Percentiles rank a stretch among this genome's conserved stretches.
phyloP scores from a whole-genome alignment of 768 basidiomycete genomes.

The Russula foetens region DNA sequence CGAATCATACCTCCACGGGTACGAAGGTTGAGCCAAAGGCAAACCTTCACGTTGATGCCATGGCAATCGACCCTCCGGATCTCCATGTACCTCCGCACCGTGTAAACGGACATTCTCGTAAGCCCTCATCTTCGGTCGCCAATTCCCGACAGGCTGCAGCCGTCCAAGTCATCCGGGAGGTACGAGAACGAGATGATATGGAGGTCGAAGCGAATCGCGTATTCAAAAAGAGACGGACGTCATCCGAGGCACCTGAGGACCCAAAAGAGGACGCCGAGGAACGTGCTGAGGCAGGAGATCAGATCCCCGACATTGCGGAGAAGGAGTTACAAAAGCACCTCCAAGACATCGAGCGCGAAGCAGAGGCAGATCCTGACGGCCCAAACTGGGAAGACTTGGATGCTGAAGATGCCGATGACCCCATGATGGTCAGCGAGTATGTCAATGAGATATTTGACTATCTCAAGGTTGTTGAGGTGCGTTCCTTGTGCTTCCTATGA shows the following conservation, averaged over 20 bases:
- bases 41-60: constrained; percentile 40
- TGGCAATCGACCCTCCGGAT: constrained; percentile 32
- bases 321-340: constrained; percentile 28
- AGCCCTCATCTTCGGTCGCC: background rate
- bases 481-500: constrained; percentile 18
- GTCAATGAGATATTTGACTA: constrained; percentile 92
- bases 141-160: background rate
- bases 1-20: constrained; percentile 27
- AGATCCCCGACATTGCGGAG: constrained; percentile 26
- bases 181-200: constrained; percentile 30
- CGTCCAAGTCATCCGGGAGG: background rate
- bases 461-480: constrained; percentile 77
- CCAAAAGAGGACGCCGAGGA: constrained; percentile 29
- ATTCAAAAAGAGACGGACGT: constrained; percentile 70
- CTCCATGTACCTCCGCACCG: constrained; percentile 25
- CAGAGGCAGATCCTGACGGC: constrained; percentile 58
- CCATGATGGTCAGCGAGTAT: constrained; percentile 96
- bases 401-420: constrained; percentile 86
- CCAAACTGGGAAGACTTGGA: constrained; percentile 87
- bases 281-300: constrained; percentile 37
- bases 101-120: constrained; percentile 19
- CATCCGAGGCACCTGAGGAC: constrained; percentile 51
- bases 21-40: constrained; percentile 25
- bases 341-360: constrained; percentile 34
- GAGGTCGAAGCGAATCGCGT: constrained; percentile 52